Conservation (phyloP, 164 flowering plant genomes). For the Saururus chinensis region DNA sequence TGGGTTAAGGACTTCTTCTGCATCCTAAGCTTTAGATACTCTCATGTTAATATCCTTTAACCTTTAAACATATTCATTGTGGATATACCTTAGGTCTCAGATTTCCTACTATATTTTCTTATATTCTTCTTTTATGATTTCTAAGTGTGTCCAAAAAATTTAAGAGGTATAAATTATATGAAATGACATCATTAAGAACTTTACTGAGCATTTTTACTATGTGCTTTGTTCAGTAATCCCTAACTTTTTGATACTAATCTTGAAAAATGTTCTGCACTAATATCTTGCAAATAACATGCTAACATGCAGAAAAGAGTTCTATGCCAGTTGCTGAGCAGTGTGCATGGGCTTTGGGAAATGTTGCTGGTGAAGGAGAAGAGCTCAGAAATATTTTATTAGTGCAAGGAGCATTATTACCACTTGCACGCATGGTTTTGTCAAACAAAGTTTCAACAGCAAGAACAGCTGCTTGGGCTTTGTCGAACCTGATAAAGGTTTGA, state of each 20-base stretch:
- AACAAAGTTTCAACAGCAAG: constrained; percentile 86
- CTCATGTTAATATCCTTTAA: too few relatives aligned
- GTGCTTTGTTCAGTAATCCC: too few relatives aligned
- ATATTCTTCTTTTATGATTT: too few relatives aligned
- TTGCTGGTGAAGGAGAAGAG: constrained; percentile 97
- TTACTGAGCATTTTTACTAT: not conserved
- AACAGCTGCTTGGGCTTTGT: constrained; percentile 98
- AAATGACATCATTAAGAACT: not conserved
- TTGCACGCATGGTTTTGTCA: constrained; percentile 89
- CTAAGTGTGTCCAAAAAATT: too few relatives aligned
- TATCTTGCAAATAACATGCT: constrained; percentile 13
- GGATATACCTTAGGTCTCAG: too few relatives aligned
- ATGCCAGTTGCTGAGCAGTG: constrained; percentile 93
- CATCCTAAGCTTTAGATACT: too few relatives aligned
- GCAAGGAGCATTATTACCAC: constrained; percentile 86
- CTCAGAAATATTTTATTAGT: constrained; percentile 70
- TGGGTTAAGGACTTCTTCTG: too few relatives aligned
- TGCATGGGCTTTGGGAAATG: constrained; percentile 99
- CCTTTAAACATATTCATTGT: too few relatives aligned
- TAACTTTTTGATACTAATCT: too few relatives aligned
- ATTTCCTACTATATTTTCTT: too few relatives aligned
- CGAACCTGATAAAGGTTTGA: constrained; percentile 86
- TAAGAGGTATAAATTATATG: too few relatives aligned
- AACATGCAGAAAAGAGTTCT: constrained; percentile 73
- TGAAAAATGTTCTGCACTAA: not conserved